phyloP scores from a whole-genome alignment of 768 basidiomycete species.

The Fomitopsis serialis region DNA sequence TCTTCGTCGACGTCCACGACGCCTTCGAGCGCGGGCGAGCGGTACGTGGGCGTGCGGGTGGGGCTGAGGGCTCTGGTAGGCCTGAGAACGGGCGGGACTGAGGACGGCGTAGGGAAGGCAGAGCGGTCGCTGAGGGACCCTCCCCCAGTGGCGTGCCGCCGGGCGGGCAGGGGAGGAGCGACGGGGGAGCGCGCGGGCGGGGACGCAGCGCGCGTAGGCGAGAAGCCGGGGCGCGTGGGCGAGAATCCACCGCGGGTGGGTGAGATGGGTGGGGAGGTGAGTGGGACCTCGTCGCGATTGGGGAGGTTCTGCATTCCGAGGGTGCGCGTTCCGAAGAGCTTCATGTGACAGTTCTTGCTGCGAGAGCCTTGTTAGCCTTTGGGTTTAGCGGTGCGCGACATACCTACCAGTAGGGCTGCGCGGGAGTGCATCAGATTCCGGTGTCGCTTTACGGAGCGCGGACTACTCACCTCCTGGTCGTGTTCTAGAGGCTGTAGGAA shows the following conservation, averaged over 20 bases:
- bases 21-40: conserved; percentile 3
- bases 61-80: conserved; percentile 39
- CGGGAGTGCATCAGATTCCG: background rate
- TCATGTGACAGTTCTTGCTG: conserved; percentile 81
- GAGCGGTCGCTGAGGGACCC: conserved; percentile 6
- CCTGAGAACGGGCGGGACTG: conserved; percentile 30
- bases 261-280: conserved; percentile 24
- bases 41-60: conserved; percentile 8
- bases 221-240: conserved; percentile 7
- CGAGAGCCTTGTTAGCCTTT: background rate
- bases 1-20: conserved; percentile 2
- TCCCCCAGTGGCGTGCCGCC: conserved; percentile 23
- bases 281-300: conserved; percentile 31
- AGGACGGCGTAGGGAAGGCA: conserved; percentile 10
- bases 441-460: background rate
- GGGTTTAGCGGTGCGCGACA: background rate
- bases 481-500: conserved; percentile 78
- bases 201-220: conserved; percentile 4
- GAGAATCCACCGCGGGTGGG: conserved; percentile 19
- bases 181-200: conserved; percentile 16
- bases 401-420: conserved; percentile 41
- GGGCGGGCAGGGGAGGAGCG: conserved; percentile 15
- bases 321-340: conserved; percentile 73
- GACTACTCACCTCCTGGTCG: conserved; percentile 64
- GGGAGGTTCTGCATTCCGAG: conserved; percentile 70